Conservation (phyloP, 2,329 filamentous ascomycete genomes). For the Zopfia rhizophila region DNA sequence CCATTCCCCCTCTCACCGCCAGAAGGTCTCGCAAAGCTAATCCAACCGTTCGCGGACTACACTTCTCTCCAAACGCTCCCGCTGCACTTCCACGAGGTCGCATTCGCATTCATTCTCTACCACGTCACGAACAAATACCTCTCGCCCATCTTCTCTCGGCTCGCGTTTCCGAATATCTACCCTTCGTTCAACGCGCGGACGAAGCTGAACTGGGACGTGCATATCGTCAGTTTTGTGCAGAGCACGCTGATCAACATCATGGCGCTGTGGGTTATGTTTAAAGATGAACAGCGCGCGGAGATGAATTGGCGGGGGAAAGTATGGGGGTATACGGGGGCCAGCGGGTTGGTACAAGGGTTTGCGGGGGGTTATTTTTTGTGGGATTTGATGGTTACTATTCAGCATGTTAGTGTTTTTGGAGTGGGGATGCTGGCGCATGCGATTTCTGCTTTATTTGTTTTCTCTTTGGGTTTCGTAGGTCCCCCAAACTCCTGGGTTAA, state of each 20-base stretch:
- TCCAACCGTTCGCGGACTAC: constrained; percentile 72
- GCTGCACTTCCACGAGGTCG: constrained; percentile 80
- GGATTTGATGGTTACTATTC: constrained; percentile 77
- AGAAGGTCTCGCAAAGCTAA: constrained; percentile 63
- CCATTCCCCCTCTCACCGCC: constrained; percentile 73
- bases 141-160: constrained; percentile 72
- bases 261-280: constrained; percentile 76
- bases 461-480: constrained; percentile 81
- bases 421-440: constrained; percentile 82
- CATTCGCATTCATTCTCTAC: constrained; percentile 74
- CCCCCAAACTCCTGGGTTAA: constrained; percentile 6
- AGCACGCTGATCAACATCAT: constrained; percentile 75
- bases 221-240: constrained; percentile 86
- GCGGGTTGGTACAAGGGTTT: constrained; percentile 78
- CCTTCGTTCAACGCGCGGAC: constrained; percentile 69
- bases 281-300: constrained; percentile 72
- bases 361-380: constrained; percentile 86
- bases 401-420: constrained; percentile 77
- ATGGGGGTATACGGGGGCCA: constrained; percentile 79
- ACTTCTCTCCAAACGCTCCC: constrained; percentile 73
- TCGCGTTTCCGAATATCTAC: constrained; percentile 73
- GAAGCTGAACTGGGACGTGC: constrained; percentile 84
- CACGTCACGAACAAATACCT: constrained; percentile 72
- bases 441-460: constrained; percentile 77
- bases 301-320: constrained; percentile 76